Evolutionary conservation across 805 yeast species (phyloP).

Genomic region (Brettanomyces naardenensis): DNA sequence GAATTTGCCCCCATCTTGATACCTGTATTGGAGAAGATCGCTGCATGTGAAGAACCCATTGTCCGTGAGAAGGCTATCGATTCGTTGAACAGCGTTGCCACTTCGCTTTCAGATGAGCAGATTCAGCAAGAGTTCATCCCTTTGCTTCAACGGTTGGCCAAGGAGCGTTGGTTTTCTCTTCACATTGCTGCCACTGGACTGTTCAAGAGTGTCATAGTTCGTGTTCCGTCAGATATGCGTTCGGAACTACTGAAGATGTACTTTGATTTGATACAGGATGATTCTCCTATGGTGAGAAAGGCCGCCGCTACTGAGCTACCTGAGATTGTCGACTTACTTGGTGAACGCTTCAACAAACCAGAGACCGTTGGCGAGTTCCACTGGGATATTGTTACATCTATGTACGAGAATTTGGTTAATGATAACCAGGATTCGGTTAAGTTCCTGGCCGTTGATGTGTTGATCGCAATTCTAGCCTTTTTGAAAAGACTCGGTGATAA

Average conservation of each 20-base stretch:
- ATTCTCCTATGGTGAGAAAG: conserved; percentile 96
- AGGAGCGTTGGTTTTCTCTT: conserved; percentile 91
- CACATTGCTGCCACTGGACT: conserved; percentile 90
- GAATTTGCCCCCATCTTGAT: conserved; percentile 50
- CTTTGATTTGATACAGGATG: conserved; percentile 72
- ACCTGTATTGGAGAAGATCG: conserved; percentile 73
- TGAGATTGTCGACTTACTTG: conserved; percentile 51
- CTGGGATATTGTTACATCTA: conserved; percentile 70
- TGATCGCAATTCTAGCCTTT: conserved; percentile 71
- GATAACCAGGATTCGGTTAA: conserved; percentile 96
- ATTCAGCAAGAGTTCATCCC: conserved; percentile 62
- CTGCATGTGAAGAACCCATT: conserved; percentile 91
- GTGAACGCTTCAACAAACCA: conserved; percentile 23
- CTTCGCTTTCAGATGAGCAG: conserved; percentile 54
- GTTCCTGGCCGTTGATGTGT: conserved; percentile 78
- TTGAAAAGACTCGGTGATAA: conserved; percentile 42
- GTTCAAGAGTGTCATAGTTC: conserved; percentile 58
- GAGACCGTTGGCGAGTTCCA: conserved; percentile 49
- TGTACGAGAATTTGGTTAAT: conserved; percentile 69
- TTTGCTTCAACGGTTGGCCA: conserved; percentile 66
- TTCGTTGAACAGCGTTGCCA: conserved; percentile 66
- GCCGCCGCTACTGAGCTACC: conserved; percentile 88
- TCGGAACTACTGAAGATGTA: conserved; percentile 59
- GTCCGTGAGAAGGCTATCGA: conserved; percentile 93
- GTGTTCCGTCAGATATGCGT: conserved; percentile 49